Base-by-base conservation (phyloP, 345 rosid genomes). In the Leavenworthia alabamica region DNA sequence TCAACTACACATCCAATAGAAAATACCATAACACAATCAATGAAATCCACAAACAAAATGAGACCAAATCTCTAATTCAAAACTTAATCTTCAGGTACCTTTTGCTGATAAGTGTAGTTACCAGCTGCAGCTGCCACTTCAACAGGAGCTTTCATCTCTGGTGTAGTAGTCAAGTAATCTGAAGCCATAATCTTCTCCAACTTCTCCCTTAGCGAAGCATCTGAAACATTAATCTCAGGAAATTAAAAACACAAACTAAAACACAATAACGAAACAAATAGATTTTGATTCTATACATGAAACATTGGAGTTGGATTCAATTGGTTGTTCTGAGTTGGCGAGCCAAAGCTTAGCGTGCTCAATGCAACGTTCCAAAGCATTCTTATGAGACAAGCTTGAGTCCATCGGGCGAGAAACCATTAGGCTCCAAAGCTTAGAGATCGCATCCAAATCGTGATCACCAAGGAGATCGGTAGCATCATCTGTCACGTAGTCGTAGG, bases 391-490 rank as follows among this genome's bases (percentile, higher is more conserved):
- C 48, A 83, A 78, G 45, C 80, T 72, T 9, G 99, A 81, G 71
- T 86, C 84, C 11, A 62, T 80, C 0, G 97, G 95, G n/a, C 99
- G 86, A 17, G 99, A 88, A 17, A 79, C 53, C 79, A 93, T 48
- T 49, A 85, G 19, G 3, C 81, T 78, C 56, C 96, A 62, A 7
- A 93, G 73, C 56, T 31, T 50, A 3, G 99, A 88, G 53, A 93
- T 80, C 72, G 70, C 39, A 75, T 87, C 96, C 82, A 93, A 76
- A 72, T 93, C 99, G 28, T 61, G 57, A 74, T 93, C 99, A 9
- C 86, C 77, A 4, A 93, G 88, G 64, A 82, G 79, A 83, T 87
- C 97, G 56, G 91, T 83, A 10, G 83, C 88, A n/a, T 94, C 97
- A 37, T 94, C 99, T 5, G 97, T 84, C 3, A 94, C 97, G 19